Base-by-base conservation (phyloP, 2,329 filamentous ascomycete species). In the Sporothrix inflata region DNA sequence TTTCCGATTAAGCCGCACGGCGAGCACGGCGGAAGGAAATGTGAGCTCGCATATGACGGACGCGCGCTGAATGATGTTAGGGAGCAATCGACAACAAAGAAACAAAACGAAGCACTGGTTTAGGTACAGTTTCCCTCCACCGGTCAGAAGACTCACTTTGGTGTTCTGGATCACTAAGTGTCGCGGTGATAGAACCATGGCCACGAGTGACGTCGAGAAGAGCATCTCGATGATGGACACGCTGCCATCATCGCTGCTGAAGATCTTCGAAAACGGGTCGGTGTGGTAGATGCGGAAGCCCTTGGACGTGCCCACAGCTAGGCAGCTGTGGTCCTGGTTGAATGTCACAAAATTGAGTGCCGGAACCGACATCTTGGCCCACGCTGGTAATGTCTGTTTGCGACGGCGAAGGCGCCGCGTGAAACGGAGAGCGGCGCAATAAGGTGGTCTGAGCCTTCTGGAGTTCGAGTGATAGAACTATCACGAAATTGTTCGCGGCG, bases 201-300 rank as follows among this genome's bases (percentile, higher is more conserved):
- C 96, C 72, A 99, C 95, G 47, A 99, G 89, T 2, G 96, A 98
- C 42, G 96, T 98, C 42, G 95, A 98, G 83, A 99, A 99, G 75
- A 99, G 90, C 94, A 98, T 98, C 84, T 99, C 96, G 78, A 98
- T 91, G 76, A 98, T 94, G 63, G 94, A 92, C 71, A 99, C 95
- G 81, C 98, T 97, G 73, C 93, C 94, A 79, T 98, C 94, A 80
- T 95, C 93, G 79, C 93, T 96, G 80, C 94, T 95, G 82, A 96
- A 98, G 79, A 94, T 94, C 82, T 97, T 96, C 77, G 92, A 91
- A 81, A 98, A 99, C 0, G 96, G 95, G 76, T 98, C 96, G 75
- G 95, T 98, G 76, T 94, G 95, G 83, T 97, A 99, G 79, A 98
- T 95, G 76, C 94, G 93, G 81, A 98, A 98, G 74, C 96, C 96